Conservation (phyloP, 768 basidiomycete genomes). For the Albatrellus ellisii region DNA sequence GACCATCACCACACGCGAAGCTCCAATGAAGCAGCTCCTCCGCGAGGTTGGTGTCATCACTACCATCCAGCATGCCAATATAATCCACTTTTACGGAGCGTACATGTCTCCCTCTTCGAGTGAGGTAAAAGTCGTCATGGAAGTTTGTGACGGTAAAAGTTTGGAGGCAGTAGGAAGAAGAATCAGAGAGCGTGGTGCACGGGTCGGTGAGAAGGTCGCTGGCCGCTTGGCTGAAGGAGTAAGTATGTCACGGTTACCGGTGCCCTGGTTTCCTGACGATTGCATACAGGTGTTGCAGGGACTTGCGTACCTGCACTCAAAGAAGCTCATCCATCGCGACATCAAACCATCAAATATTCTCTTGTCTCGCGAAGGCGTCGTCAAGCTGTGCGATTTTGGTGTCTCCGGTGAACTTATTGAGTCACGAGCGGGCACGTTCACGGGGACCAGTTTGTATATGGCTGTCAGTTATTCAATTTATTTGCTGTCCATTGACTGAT, state of each 20-base stretch:
- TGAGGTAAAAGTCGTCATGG: slow-evolving; percentile 95
- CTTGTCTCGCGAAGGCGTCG: slow-evolving; percentile 74
- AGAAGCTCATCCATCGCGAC: slow-evolving; percentile 89
- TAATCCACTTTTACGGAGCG: slow-evolving; percentile 86
- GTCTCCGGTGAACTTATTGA: slow-evolving; percentile 93
- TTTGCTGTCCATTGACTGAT: no score
- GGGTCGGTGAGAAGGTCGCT: slow-evolving; percentile 79
- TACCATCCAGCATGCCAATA: slow-evolving; percentile 72
- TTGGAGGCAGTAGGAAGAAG: slow-evolving; percentile 82
- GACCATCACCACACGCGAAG: slow-evolving; percentile 83
- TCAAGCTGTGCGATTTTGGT: slow-evolving; percentile 93
- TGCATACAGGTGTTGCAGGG: slow-evolving; percentile 65
- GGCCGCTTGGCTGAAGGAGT: slow-evolving; percentile 92
- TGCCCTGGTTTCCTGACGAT: slow-evolving; percentile 6
- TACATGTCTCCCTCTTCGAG: slow-evolving; percentile 79
- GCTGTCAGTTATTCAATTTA: slow-evolving; percentile 51
- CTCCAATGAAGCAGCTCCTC: slow-evolving; percentile 83
- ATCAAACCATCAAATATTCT: slow-evolving; percentile 93
- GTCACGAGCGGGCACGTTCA: slow-evolving; percentile 89
- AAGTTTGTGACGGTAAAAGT: slow-evolving; percentile 77
- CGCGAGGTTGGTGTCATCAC: slow-evolving; percentile 89
- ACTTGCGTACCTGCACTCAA: slow-evolving; percentile 84
- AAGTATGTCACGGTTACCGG: slow-evolving; percentile 16
- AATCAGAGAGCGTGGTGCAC: slow-evolving; percentile 62
- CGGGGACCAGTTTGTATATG: slow-evolving; percentile 98